Conservation (phyloP, 1,139 yeast genomes). For the Tardiomyces digboiensis region DNA sequence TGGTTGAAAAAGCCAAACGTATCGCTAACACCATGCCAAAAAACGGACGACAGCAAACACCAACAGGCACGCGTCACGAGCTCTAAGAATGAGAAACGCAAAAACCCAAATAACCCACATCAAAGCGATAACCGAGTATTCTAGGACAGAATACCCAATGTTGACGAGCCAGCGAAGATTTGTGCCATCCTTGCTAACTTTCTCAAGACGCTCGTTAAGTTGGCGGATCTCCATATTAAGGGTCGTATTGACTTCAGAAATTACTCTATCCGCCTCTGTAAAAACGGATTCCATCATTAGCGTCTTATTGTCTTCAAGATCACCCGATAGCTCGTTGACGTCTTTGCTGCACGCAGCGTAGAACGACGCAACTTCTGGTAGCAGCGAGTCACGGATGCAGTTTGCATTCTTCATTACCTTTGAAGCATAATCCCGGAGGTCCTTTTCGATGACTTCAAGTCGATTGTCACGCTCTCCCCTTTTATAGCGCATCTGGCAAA, state of each 20-base stretch:
- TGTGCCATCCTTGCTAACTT: constrained; percentile 26
- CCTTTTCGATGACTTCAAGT: background rate
- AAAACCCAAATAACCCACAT: constrained; percentile 66
- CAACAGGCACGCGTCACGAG: constrained; percentile 28
- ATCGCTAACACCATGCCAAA: constrained; percentile 29
- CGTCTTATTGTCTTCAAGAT: constrained; percentile 32
- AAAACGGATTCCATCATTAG: constrained; percentile 52
- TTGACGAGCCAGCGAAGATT: constrained; percentile 15
- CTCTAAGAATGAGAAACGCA: constrained; percentile 43
- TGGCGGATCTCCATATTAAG: constrained; percentile 62
- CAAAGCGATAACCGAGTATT: constrained; percentile 47
- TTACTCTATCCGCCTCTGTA: constrained; percentile 62
- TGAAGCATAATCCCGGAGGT: background rate
- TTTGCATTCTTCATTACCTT: background rate
- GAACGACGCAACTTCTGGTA: background rate
- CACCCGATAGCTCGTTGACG: constrained; percentile 6
- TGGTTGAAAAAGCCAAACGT: background rate
- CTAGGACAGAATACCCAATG: constrained; percentile 30
- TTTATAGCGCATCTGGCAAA: constrained; percentile 10
- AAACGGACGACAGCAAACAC: constrained; percentile 35
- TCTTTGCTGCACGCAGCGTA: background rate
- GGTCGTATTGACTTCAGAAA: constrained; percentile 79
- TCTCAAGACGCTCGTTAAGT: constrained; percentile 60
- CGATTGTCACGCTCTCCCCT: background rate
- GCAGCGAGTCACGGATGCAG: background rate